Evolutionary conservation across 129 eudicot species (phyloP), one percentile per base, ranked within the genome.

Genomic region (Chrysanthemum lavandulifolium): DNA sequence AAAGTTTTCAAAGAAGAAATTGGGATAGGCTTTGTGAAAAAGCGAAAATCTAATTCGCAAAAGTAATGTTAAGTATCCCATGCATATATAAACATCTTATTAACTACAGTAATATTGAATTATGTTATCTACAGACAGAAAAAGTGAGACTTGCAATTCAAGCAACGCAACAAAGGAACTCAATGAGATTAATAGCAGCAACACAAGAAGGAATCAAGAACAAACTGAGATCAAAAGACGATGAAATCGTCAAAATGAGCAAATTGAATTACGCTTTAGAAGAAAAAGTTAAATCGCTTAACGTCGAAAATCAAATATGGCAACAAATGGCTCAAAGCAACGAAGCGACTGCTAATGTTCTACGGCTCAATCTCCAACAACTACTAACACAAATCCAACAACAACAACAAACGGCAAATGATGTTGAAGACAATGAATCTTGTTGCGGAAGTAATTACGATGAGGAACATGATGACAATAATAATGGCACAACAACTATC

Each of bases 281-380:
- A 69, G 95, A 92, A 19, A 78, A 80, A 29, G 86, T 92, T 3
- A 86, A 83, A 68, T 84, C 96, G 0, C 78, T 92, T 0, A 81
- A 49, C 64, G 48, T 80, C 18, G 96, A 92, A 67, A 92, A 85
- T 53, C 94, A 92, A 15, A 64, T 92, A 40, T 92, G 96, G 98
- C 69, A 88, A 70, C 95, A 92, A 47, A 66, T 87, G 84, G 98
- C 98, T 1, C 89, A 92, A 72, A 67, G 91, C 13, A 92, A 92
- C 80, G 98, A 92, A 29, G 98, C 96, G 58, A 85, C 96, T 1
- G 98, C 98, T 3, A 85, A 89, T 55, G 86, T 88, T 1, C 77
- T 92, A 1, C 86, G 95, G 2, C 75, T 10, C 14, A 80, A 89
- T 66, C 85, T 92, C 2, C 94, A 92, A 13, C 89, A 85, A 49